These are phyloP conservation scores for Coemansia sp. DNA, from an alignment of 192 early-diverging fungal species.

Conservation along the genomic window DNA sequence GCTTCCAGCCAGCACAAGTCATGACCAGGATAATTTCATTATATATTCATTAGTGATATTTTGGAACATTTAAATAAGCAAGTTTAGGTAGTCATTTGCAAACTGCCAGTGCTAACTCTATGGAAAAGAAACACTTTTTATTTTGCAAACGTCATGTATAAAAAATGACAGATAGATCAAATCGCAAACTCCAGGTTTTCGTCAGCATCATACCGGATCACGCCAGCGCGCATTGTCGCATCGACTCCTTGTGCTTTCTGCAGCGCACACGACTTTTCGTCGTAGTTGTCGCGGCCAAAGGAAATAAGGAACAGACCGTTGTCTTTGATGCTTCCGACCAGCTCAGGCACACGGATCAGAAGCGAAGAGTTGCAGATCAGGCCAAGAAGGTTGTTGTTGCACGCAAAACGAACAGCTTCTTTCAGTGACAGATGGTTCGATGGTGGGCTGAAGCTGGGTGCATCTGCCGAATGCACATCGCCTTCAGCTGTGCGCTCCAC, in stretches of 20 bases:
- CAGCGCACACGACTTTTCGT: slow-evolving; percentile 59
- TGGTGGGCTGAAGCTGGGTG: slow-evolving; percentile 34
- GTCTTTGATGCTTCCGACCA: slow-evolving; percentile 92
- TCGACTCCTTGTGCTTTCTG: slow-evolving; percentile 89
- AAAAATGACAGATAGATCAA: no score
- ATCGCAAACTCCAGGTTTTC: slow-evolving; percentile 33
- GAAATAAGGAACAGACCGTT: slow-evolving; percentile 89
- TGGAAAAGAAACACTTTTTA: neutral
- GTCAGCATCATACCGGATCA: slow-evolving; percentile 57
- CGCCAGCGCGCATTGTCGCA: slow-evolving; percentile 75
- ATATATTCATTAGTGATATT: no score
- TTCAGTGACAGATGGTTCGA: slow-evolving; percentile 67
- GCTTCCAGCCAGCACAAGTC: no score
- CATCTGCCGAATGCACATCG: slow-evolving; percentile 22
- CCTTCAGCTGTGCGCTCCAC: slow-evolving; percentile 32
- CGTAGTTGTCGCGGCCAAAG: slow-evolving; percentile 79
- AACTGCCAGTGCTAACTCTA: no score
- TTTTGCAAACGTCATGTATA: no score
- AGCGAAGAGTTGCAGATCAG: slow-evolving; percentile 88
- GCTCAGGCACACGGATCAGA: slow-evolving; percentile 84
- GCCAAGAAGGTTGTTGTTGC: slow-evolving; percentile 88
- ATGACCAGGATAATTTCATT: no score
- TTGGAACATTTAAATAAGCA: no score
- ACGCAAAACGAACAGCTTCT: slow-evolving; percentile 92
- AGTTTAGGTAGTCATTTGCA: no score